A percentile compares a stretch with the other conserved stretches of the same genome.
Evolutionary conservation across 768 basidiomycete species (phyloP).

Genomic region (Rubroboletus satanas): DNA sequence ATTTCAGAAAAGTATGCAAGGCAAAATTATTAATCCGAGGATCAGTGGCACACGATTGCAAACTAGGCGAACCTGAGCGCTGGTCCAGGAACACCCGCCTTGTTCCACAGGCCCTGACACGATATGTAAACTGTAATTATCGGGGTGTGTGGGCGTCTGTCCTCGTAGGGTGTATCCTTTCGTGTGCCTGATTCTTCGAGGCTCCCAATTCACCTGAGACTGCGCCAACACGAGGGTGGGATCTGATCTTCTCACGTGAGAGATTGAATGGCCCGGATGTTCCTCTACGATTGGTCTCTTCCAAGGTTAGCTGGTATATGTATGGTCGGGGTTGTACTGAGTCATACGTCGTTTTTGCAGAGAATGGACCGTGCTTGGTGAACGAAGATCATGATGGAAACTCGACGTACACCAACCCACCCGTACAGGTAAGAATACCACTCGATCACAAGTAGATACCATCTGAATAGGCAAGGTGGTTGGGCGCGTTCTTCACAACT

Average conservation of each 20-base stretch:
- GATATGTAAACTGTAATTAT: too few species aligned
- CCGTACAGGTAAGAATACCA: conserved; percentile 45
- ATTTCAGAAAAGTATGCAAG: too few species aligned
- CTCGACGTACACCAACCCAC: conserved; percentile 49
- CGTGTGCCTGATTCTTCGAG: too few species aligned
- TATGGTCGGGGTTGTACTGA: not conserved
- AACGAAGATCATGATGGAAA: conserved; percentile 42
- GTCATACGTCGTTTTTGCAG: conserved; percentile 26
- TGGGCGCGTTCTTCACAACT: conserved; percentile 47
- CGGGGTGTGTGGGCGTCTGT: too few species aligned
- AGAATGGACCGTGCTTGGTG: conserved; percentile 62
- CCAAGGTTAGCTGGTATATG: conserved; percentile 40
- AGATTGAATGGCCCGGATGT: conserved; percentile 54
- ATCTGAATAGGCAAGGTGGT: too few species aligned
- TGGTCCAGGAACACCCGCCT: too few species aligned
- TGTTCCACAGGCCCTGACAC: too few species aligned
- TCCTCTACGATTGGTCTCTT: conserved; percentile 65
- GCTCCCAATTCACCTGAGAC: too few species aligned
- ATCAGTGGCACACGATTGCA: too few species aligned
- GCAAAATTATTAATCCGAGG: too few species aligned
- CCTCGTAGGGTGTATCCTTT: too few species aligned
- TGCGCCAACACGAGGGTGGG: conserved; percentile 32
- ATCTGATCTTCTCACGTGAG: not conserved
- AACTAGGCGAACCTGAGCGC: too few species aligned
- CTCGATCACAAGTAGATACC: not conserved